Evolutionary conservation across 2,329 filamentous ascomycete genomes (phyloP), one percentile per base, ranked within the genome.

Genomic region (Penicillium crustosum): DNA sequence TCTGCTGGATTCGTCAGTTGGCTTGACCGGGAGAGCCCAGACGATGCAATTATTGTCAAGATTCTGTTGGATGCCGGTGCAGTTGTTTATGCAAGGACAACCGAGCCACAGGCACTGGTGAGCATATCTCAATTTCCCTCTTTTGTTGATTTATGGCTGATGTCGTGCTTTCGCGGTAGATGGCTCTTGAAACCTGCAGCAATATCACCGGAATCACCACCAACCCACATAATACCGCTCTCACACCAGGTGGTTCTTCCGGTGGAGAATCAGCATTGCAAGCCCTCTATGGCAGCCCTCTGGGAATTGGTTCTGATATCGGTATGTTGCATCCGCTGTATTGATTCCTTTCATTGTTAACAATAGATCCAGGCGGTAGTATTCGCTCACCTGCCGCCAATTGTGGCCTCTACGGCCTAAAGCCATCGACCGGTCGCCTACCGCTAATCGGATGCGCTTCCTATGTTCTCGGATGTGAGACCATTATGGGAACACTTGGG

Each of bases 401-500:
- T 29, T 39, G 35, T 39, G 48, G 48, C 10, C 35, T 50, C 6
- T 50, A 39, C 17, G 35, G 48, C 17, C 48, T 50, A 9, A 39
- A 39, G 17, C 48, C 48, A 21, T 50, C 48, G 4, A 65, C 63
- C 31, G 60, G 58, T 27, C 62, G 68, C 23, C 33, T 69, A 15
- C 65, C 64, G 2, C 44, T 62, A 6, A 56, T 63, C 8, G 66
- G 66, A 7, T 58, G 53, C 19, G 21, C 41, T 6, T 48, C 55
- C 8, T 52, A 72, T 1, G 78, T 59, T 21, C 50, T 59, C 25
- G 51, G 58, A 6, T 59, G 61, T 29, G 55, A 58, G 17, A 52
- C 55, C 17, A 58, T 58, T 10, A n/a, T 55, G 3, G 42, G 45
- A 6, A 61, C 58, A 5, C 29, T 84, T 8, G 84, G 85, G 0